These are phyloP conservation scores for Rhodosporidiobolus sp. DNA, from an alignment of 768 basidiomycete genomes.

Conservation along the genomic window DNA sequence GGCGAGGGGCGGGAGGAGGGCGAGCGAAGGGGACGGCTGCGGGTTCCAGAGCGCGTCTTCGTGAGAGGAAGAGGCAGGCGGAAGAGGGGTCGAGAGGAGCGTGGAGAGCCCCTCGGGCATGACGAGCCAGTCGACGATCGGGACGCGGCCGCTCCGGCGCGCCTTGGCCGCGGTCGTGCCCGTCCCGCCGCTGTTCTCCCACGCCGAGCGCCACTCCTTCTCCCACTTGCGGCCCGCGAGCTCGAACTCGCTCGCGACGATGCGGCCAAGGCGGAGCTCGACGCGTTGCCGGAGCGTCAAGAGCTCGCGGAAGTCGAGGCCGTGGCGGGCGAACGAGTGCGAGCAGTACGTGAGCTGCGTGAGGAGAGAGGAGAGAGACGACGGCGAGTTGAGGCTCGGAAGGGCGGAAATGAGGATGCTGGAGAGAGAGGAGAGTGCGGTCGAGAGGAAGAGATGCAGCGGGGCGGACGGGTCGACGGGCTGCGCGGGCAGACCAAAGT, in stretches of 20 bases:
- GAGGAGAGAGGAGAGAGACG: constrained; percentile 73
- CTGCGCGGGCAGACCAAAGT: not conserved
- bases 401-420: constrained; percentile 59
- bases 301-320: constrained; percentile 76
- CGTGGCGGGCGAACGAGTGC: constrained; percentile 83
- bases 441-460: constrained; percentile 63
- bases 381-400: constrained; percentile 53
- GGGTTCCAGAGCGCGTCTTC: constrained; percentile 15
- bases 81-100: constrained; percentile 17
- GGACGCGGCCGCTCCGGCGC: not conserved
- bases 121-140: constrained; percentile 36
- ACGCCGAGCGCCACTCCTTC: constrained; percentile 34
- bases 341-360: constrained; percentile 94
- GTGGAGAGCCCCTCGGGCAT: constrained; percentile 25
- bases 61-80: not conserved
- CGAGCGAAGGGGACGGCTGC: constrained; percentile 20
- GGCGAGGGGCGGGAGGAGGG: constrained; percentile 35
- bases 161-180: not conserved
- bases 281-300: constrained; percentile 48
- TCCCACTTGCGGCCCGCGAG: constrained; percentile 31
- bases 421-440: constrained; percentile 46
- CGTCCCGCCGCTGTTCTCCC: constrained; percentile 17
- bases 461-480: constrained; percentile 48
- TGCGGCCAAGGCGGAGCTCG: constrained; percentile 11
- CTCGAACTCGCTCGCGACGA: constrained; percentile 25